Evolutionary conservation across 1,139 yeast species (phyloP).

Genomic region (Hemisphaericaspora lyxosophila): DNA sequence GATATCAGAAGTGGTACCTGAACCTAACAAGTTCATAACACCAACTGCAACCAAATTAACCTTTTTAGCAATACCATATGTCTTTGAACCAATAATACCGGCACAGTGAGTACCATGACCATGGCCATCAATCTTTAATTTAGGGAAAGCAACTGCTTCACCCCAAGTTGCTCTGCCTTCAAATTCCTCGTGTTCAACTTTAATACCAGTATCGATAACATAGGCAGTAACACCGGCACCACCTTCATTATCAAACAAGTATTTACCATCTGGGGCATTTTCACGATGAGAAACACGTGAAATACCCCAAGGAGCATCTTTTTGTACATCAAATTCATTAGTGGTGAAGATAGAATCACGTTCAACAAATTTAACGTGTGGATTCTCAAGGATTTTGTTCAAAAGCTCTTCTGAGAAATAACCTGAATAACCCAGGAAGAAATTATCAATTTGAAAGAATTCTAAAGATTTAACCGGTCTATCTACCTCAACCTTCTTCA

Average conservation of each 20-base stretch:
- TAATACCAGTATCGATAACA: slow-evolving; percentile 91
- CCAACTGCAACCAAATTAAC: slow-evolving; percentile 76
- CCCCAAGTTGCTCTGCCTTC: slow-evolving; percentile 96
- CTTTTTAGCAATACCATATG: slow-evolving; percentile 78
- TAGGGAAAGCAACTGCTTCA: slow-evolving; percentile 81
- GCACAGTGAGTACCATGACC: slow-evolving; percentile 96
- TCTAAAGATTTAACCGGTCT: slow-evolving; percentile 35
- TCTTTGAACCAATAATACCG: slow-evolving; percentile 74
- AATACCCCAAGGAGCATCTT: slow-evolving; percentile 45
- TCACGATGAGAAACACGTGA: slow-evolving; percentile 35
- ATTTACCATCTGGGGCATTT: slow-evolving; percentile 51
- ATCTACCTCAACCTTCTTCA: slow-evolving; percentile 14
- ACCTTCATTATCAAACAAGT: slow-evolving; percentile 72
- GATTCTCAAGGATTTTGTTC: slow-evolving; percentile 25
- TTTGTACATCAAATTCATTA: slow-evolving; percentile 36
- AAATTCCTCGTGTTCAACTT: slow-evolving; percentile 76
- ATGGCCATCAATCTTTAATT: slow-evolving; percentile 82
- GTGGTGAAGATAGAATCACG: slow-evolving; percentile 33
- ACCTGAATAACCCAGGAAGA: slow-evolving; percentile 35
- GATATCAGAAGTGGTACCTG: slow-evolving; percentile 80
- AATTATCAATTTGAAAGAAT: slow-evolving; percentile 28
- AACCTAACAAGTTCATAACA: slow-evolving; percentile 73
- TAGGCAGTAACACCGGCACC: slow-evolving; percentile 94
- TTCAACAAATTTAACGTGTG: slow-evolving; percentile 37
- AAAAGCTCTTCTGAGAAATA: slow-evolving; percentile 30